A percentile compares a stretch with the other conserved stretches of the same genome.
Evolutionary conservation across 176 grass and related monocot genomes (phyloP).

Genomic region (Zea mays): DNA sequence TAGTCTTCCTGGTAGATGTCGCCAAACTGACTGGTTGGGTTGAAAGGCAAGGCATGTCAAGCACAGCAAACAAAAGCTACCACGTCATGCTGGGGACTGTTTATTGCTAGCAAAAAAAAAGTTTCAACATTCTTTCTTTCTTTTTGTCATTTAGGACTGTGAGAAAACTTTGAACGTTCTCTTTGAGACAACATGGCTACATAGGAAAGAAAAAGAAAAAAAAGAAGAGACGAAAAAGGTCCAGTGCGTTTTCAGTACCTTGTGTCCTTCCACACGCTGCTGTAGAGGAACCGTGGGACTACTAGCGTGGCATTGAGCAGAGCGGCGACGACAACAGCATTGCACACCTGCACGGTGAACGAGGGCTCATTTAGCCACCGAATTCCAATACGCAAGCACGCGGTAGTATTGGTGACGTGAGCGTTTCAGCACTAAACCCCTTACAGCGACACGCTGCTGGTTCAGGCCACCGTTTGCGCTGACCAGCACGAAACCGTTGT

Average conservation of each 20-base stretch:
- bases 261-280: slow-evolving; percentile 91
- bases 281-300: slow-evolving; percentile 76
- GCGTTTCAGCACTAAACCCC: slow-evolving; percentile 4
- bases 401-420: background rate
- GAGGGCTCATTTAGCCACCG: background rate
- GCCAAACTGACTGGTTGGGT: slow-evolving; percentile 88
- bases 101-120: too few relatives aligned
- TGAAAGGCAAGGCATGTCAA: slow-evolving; percentile 12
- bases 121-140: background rate
- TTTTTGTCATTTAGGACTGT: background rate
- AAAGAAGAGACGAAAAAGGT: background rate
- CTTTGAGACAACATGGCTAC: too few relatives aligned
- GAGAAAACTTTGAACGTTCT: background rate
- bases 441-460: slow-evolving; percentile 92
- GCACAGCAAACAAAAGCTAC: background rate
- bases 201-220: background rate
- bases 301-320: slow-evolving; percentile 82
- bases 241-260: slow-evolving; percentile 29
- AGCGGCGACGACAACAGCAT: slow-evolving; percentile 74
- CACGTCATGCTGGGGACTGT: too few relatives aligned
- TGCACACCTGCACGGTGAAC: slow-evolving; percentile 72
- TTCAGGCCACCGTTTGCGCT: slow-evolving; percentile 92
- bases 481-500: slow-evolving; percentile 74
- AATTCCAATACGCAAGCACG: background rate
- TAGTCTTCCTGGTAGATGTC: slow-evolving; percentile 95